phyloP scores from a whole-genome alignment of 352 stramenopile species.

The Pythium myriotylum region DNA sequence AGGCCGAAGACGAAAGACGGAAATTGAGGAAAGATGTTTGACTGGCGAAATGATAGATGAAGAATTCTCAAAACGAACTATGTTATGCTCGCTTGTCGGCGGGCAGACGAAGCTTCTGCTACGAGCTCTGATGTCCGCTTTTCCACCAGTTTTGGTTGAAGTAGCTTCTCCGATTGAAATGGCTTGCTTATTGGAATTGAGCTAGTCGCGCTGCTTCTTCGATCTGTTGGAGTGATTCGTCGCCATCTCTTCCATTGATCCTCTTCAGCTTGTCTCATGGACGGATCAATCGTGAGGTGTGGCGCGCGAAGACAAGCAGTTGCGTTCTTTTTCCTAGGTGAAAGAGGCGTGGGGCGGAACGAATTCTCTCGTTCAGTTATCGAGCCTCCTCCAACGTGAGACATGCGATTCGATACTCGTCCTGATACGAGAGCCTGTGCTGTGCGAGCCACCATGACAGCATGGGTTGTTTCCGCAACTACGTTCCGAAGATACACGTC shows the following conservation, averaged over 20 bases:
- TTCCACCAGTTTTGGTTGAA: not conserved
- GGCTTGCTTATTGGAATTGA: not conserved
- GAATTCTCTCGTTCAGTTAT: too few species aligned
- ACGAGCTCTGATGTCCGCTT: not conserved
- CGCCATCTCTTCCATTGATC: conserved; percentile 41
- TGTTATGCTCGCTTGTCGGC: conserved; percentile 4
- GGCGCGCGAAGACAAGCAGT: not conserved
- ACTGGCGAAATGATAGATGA: not conserved
- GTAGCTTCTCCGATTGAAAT: not conserved
- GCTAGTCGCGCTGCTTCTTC: conserved; percentile 3
- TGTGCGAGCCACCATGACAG: conserved; percentile 52
- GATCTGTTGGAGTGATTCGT: conserved; percentile 18
- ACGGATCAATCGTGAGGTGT: not conserved
- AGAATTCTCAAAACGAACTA: not conserved
- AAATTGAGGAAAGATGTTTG: too few species aligned
- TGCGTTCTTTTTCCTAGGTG: not conserved
- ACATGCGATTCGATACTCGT: too few species aligned
- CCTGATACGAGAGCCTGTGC: not conserved
- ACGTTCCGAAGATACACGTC: conserved; percentile 49
- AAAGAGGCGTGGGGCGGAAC: too few species aligned
- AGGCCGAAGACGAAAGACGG: too few species aligned
- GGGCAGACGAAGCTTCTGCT: not conserved
- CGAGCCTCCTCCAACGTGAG: too few species aligned
- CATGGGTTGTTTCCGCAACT: conserved; percentile 61
- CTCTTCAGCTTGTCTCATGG: conserved; percentile 7